Percentiles rank a stretch among this genome's conserved stretches.
These are phyloP conservation scores for Melanopsichium pennsylvanicum DNA, from an alignment of 1,284 basidiomycete species.

Conservation along the genomic window DNA sequence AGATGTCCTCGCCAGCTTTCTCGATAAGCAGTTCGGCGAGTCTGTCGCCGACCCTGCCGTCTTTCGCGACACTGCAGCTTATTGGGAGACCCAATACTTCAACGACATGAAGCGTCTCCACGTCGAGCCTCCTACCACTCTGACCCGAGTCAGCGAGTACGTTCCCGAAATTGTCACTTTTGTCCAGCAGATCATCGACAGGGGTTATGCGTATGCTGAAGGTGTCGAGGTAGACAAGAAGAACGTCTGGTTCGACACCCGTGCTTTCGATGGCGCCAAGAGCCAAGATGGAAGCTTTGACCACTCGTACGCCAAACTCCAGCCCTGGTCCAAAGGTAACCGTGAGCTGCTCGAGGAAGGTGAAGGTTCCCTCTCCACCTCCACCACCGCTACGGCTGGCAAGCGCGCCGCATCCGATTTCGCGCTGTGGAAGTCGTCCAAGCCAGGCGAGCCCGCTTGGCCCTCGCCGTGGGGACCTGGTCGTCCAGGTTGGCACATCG, in stretches of 20 bases:
- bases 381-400: constrained; percentile 69
- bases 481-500: constrained; percentile 99
- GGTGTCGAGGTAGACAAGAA: constrained; percentile 49
- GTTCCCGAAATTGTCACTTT: constrained; percentile 93
- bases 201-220: constrained; percentile 83
- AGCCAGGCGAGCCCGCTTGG: constrained; percentile 98
- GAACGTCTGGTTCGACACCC: constrained; percentile 90
- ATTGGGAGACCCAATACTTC: constrained; percentile 92
- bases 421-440: constrained; percentile 97
- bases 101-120: constrained; percentile 87
- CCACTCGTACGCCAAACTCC: constrained; percentile 88
- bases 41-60: constrained; percentile 87
- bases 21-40: constrained; percentile 69
- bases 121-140: constrained; percentile 85
- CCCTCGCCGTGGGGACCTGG: constrained; percentile 94
- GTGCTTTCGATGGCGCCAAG: constrained; percentile 77
- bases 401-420: constrained; percentile 78
- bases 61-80: constrained; percentile 82
- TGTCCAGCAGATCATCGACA: constrained; percentile 83
- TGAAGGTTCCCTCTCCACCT: constrained; percentile 75
- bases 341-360: constrained; percentile 88
- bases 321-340: constrained; percentile 95
- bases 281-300: constrained; percentile 38
- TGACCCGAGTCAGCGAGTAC: constrained; percentile 96
- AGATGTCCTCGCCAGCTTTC: constrained; percentile 56